These are phyloP conservation scores for Picea sitchensis DNA, from an alignment of 75 land plant species.

Conservation along the genomic window DNA sequence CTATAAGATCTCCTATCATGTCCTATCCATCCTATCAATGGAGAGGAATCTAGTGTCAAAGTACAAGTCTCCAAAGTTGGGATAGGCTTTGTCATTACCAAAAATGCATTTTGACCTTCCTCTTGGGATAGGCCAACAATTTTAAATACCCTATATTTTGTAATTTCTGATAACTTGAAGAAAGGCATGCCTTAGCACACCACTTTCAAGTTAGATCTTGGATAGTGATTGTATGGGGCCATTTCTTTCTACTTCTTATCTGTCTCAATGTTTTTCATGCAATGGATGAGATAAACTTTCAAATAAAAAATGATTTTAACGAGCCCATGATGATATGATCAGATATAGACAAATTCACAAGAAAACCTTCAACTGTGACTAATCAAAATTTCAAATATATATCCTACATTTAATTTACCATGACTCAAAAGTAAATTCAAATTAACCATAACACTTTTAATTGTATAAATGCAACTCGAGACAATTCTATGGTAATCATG, in stretches of 20 bases:
- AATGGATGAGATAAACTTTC: background rate
- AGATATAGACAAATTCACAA: background rate
- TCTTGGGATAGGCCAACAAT: too few relatives aligned
- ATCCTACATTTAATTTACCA: background rate
- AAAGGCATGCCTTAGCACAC: background rate
- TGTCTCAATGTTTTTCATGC: background rate
- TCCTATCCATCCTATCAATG: too few relatives aligned
- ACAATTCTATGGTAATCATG: background rate
- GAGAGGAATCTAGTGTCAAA: too few relatives aligned
- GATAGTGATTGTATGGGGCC: too few relatives aligned
- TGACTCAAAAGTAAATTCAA: background rate
- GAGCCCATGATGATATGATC: background rate
- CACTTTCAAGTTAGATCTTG: background rate
- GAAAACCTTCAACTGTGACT: background rate
- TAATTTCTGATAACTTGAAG: too few relatives aligned
- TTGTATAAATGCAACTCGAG: background rate
- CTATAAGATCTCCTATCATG: too few relatives aligned
- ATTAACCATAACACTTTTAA: background rate
- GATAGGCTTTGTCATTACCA: too few relatives aligned
- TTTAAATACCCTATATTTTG: too few relatives aligned
- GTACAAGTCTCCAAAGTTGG: too few relatives aligned
- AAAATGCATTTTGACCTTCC: too few relatives aligned
- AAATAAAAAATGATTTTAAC: background rate
- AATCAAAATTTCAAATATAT: background rate
- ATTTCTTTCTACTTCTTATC: background rate